Conservation (phyloP, 1,139 yeast species). For the Kodamaea arcana region DNA sequence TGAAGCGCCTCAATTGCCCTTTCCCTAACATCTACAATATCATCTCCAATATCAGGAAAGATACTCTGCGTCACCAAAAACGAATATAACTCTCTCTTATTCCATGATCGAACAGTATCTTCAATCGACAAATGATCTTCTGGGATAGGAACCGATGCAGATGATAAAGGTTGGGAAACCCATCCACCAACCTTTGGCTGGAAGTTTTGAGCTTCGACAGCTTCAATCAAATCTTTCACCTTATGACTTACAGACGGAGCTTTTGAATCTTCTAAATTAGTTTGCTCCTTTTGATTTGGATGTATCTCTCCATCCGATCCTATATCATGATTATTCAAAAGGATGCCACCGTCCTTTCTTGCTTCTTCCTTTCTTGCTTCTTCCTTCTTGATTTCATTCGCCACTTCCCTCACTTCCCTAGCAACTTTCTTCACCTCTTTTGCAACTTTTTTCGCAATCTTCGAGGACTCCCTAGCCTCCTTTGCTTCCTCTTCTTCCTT, state of each 20-base stretch:
- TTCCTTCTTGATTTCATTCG: neutral
- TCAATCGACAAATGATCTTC: neutral
- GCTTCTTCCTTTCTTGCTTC: neutral
- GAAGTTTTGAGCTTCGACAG: too few relatives aligned
- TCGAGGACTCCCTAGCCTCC: neutral
- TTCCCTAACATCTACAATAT: slow-evolving; percentile 12
- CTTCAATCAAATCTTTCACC: neutral
- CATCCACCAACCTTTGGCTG: too few relatives aligned
- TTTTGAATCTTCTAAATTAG: neutral
- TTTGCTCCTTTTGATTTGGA: neutral
- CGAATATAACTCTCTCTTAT: slow-evolving; percentile 17
- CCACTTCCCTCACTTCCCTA: slow-evolving; percentile 1
- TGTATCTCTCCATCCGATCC: neutral
- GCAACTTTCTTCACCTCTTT: neutral
- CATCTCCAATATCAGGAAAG: slow-evolving; percentile 18
- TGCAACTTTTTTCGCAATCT: neutral
- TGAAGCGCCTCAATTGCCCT: slow-evolving; percentile 9
- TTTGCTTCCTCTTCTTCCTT: slow-evolving; percentile 2
- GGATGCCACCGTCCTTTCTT: neutral
- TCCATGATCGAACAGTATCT: slow-evolving; percentile 15
- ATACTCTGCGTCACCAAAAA: slow-evolving; percentile 16
- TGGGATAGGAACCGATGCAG: neutral
- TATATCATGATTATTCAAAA: neutral
- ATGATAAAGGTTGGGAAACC: neutral
- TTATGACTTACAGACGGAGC: neutral